Evolutionary conservation across 306 rosid genomes (phyloP).

Genomic region (Herpetospermum pedunculosum): DNA sequence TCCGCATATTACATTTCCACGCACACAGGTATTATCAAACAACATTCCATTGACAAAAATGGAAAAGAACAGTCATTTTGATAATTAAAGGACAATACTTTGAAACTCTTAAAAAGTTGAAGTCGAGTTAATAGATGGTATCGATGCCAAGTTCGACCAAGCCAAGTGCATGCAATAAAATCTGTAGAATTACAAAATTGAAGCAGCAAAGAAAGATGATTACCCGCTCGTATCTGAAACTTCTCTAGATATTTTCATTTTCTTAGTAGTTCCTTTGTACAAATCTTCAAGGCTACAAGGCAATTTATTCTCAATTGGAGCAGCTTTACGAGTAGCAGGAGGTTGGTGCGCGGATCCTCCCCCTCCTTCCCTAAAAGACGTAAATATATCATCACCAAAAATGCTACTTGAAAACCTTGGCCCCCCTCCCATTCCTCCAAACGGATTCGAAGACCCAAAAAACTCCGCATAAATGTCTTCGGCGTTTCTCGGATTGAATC

Average conservation of each 20-base stretch:
- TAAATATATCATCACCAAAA: slow-evolving; percentile 46
- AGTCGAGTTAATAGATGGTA: background rate
- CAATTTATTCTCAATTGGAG: slow-evolving; percentile 42
- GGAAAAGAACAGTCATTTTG: background rate
- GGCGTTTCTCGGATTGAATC: slow-evolving; percentile 52
- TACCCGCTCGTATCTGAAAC: slow-evolving; percentile 45
- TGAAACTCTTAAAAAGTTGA: background rate
- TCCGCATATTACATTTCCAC: background rate
- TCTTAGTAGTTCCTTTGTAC: slow-evolving; percentile 40
- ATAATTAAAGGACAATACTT: background rate
- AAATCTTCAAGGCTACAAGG: slow-evolving; percentile 55
- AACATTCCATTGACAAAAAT: background rate
- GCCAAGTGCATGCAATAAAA: background rate
- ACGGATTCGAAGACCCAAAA: slow-evolving; percentile 42
- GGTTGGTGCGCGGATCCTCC: slow-evolving; percentile 30
- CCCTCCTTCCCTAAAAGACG: slow-evolving; percentile 32
- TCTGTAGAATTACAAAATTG: background rate
- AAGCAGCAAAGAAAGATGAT: slow-evolving; percentile 6
- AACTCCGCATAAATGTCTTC: slow-evolving; percentile 56
- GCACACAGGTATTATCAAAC: background rate
- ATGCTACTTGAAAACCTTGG: slow-evolving; percentile 44
- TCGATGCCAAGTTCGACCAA: background rate
- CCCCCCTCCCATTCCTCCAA: slow-evolving; percentile 57
- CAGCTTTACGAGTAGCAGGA: slow-evolving; percentile 33
- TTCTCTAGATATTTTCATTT: slow-evolving; percentile 59